These are phyloP conservation scores for Sanghuangporus weigelae DNA, from an alignment of 1,284 basidiomycete genomes.

Conservation along the genomic window DNA sequence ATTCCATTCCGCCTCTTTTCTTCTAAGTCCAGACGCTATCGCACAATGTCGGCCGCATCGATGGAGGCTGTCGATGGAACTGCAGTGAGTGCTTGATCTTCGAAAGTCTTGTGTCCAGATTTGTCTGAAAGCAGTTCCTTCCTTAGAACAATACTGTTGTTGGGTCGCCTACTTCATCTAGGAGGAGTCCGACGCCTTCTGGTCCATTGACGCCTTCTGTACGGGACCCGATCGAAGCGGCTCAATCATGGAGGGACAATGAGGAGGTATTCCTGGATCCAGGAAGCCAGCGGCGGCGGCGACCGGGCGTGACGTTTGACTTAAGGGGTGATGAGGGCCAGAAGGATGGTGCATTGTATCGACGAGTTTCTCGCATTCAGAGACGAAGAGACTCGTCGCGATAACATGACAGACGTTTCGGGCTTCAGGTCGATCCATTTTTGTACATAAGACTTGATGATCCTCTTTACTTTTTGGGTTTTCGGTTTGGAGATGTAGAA, in stretches of 20 bases:
- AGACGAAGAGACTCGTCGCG: conserved; percentile 2
- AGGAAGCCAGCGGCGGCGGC: conserved; percentile 43
- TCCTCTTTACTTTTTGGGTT: background rate
- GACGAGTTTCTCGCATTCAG: conserved; percentile 3
- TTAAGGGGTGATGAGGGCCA: conserved; percentile 40
- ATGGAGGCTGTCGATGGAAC: conserved; percentile 72
- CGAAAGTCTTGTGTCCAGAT: background rate
- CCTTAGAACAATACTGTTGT: conserved; percentile 60
- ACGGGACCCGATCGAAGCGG: conserved; percentile 57
- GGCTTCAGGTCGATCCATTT: background rate
- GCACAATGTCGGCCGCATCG: conserved; percentile 67
- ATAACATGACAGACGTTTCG: background rate
- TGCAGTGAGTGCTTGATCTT: conserved; percentile 43
- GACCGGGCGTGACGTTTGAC: conserved; percentile 70
- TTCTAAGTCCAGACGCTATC: conserved; percentile 58
- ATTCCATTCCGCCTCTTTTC: conserved; percentile 49
- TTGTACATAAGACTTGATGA: background rate
- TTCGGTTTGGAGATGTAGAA: background rate
- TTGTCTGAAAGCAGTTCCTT: conserved; percentile 16
- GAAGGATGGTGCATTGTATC: conserved; percentile 7
- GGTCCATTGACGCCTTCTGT: conserved; percentile 51
- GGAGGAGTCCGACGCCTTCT: conserved; percentile 47
- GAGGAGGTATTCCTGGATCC: conserved; percentile 38
- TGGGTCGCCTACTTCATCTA: conserved; percentile 68
- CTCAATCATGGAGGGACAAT: conserved; percentile 59